Evolutionary conservation across 768 basidiomycete species (phyloP), one percentile per base, ranked within the genome.

Genomic region (Kwoniella dejecticola): DNA sequence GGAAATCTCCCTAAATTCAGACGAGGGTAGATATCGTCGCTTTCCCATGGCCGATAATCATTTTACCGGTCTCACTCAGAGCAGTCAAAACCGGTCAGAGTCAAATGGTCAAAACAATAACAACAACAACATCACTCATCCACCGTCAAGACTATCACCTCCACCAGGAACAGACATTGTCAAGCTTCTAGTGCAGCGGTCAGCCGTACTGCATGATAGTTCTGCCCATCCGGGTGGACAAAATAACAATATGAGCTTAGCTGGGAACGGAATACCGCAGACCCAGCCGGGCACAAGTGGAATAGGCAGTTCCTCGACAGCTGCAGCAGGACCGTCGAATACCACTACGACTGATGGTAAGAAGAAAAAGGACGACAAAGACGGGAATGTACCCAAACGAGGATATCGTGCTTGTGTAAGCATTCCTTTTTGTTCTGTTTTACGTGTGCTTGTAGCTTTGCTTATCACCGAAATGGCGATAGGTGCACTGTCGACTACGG

Each of bases 391-490:
- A 4, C 69, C 72, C 7, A 74, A 74, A 62, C 47, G 72, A 38
- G 72, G 72, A 2, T 74, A 71, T 54, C 52, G 72, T 26, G 72
- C 72, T 21, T 74, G 72, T 53, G 69, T 74, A 57, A 66, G 68
- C 52, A 2, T 19, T n/a, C 49, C 11, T 29, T 30, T 8, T 17
- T 12, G 4, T 11, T 31, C 7, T 12, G 19, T 13, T 7, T 13
- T n/a, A n/a, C n/a, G n/a, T n/a, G n/a, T n/a, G n/a, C n/a, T n/a
- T n/a, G n/a, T n/a, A n/a, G n/a, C n/a, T n/a, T n/a, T n/a, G n/a
- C n/a, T n/a, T n/a, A n/a, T n/a, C n/a, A 26, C 23, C 13, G 12
- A 47, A n/a, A 17, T 23, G 46, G n/a, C 7, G 44, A 19, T 19
- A 69, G 68, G 68, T 69, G 13, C 74, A 72, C 44, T 75, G 73